A percentile compares a stretch with the other conserved stretches of the same genome.
Conservation (phyloP, 2,329 filamentous ascomycete species). For the Scytalidium lignicola region DNA sequence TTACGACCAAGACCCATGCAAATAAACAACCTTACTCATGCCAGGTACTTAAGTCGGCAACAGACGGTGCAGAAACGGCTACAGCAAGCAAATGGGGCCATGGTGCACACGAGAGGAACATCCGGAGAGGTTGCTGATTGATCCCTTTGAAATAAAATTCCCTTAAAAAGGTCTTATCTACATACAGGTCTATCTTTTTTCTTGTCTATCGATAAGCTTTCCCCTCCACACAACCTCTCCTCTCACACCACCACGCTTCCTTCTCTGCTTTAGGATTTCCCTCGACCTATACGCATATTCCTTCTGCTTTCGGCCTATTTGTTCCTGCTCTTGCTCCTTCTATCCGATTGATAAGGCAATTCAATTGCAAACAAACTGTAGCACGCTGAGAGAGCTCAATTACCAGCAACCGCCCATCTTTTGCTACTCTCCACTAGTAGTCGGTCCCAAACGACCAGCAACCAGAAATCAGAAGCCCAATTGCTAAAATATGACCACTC, state of each 20-base stretch:
- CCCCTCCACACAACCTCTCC: too few species aligned
- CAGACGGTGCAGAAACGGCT: not conserved
- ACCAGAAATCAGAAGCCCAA: not conserved
- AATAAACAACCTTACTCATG: not conserved
- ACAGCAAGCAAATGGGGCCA: too few species aligned
- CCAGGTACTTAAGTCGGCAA: not conserved
- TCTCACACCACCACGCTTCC: too few species aligned
- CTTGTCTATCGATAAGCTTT: not conserved
- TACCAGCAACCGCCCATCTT: not conserved
- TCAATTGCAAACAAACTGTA: too few species aligned
- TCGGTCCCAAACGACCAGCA: not conserved
- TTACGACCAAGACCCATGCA: too few species aligned
- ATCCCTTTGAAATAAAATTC: not conserved
- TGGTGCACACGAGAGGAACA: not conserved
- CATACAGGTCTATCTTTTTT: not conserved
- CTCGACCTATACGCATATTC: not conserved
- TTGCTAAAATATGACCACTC: conserved; percentile 24
- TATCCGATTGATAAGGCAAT: too few species aligned
- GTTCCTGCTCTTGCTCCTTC: not conserved
- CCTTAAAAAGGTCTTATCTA: not conserved
- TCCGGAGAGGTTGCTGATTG: too few species aligned
- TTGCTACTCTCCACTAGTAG: not conserved
- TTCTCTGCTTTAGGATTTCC: too few species aligned
- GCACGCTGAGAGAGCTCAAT: not conserved
- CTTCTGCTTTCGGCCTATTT: not conserved